Conservation (phyloP, 139 green algal genomes). For the Coelastrella sp. region DNA sequence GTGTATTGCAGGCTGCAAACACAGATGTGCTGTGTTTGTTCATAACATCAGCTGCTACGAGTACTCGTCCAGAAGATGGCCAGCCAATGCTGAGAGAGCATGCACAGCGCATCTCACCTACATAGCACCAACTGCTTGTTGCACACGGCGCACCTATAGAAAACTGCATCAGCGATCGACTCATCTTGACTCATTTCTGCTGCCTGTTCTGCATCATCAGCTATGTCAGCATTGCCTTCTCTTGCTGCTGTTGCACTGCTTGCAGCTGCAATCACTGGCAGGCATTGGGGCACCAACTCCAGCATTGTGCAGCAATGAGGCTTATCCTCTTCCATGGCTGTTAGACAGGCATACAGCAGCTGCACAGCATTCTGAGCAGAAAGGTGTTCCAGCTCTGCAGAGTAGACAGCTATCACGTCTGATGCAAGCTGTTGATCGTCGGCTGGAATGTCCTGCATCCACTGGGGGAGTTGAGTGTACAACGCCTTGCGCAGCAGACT, state of each 20-base stretch:
- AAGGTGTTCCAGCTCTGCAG: slow-evolving; percentile 14
- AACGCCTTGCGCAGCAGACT: not conserved
- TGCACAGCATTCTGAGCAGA: not conserved
- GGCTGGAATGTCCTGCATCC: slow-evolving; percentile 5
- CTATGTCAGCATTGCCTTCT: not conserved
- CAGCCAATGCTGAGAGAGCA: no score
- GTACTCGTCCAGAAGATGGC: no score
- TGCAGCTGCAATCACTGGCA: not conserved
- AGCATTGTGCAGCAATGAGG: slow-evolving; percentile 23
- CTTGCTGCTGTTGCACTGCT: not conserved
- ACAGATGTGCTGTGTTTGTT: no score
- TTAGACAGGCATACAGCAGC: not conserved
- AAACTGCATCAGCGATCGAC: not conserved
- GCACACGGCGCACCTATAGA: no score
- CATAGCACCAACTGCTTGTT: no score
- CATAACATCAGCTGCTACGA: no score
- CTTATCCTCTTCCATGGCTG: slow-evolving; percentile 9
- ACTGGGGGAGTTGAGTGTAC: not conserved
- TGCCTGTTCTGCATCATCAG: not conserved
- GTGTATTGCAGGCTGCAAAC: not conserved
- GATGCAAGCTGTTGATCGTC: slow-evolving; percentile 7
- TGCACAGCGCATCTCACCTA: no score
- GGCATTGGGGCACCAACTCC: slow-evolving; percentile 31
- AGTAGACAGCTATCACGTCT: slow-evolving; percentile 5
- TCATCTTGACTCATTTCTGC: not conserved